A percentile compares a stretch with the other conserved stretches of the same genome.
phyloP scores from a whole-genome alignment of 2,329 filamentous ascomycete species.

The Epichloe uncinata region DNA sequence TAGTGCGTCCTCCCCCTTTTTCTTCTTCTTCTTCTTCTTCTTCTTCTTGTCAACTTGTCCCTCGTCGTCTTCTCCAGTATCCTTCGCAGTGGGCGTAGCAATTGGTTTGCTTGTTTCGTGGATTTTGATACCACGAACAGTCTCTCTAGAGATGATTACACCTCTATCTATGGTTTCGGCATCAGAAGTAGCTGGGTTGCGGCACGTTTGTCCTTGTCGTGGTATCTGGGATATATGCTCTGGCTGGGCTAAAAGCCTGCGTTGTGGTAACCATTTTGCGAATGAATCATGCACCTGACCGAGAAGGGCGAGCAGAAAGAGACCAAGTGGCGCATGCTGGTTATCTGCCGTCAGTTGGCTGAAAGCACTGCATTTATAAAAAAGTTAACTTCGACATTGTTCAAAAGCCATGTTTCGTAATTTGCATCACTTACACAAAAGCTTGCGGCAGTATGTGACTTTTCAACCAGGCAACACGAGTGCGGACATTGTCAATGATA shows the following conservation, averaged over 20 bases:
- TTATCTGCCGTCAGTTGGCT: constrained; percentile 57
- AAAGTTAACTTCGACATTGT: not conserved
- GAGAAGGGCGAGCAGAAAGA: constrained; percentile 52
- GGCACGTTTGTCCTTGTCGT: not conserved
- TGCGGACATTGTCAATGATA: constrained; percentile 6
- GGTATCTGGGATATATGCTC: not conserved
- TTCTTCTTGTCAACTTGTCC: constrained; percentile 26
- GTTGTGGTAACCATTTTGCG: constrained; percentile 18
- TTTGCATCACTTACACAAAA: constrained; percentile 20
- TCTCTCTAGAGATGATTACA: constrained; percentile 16
- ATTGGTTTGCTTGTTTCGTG: not conserved
- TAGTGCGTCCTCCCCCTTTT: constrained; percentile 51
- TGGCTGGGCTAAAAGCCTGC: not conserved
- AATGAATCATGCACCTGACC: constrained; percentile 41
- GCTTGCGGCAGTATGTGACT: constrained; percentile 19
- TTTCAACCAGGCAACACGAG: constrained; percentile 17
- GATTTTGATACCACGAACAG: constrained; percentile 1
- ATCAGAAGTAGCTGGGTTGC: not conserved
- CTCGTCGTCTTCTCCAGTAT: constrained; percentile 6
- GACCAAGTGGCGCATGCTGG: constrained; percentile 58
- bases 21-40: constrained; percentile 31
- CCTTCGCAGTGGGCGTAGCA: not conserved
- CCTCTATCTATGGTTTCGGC: constrained; percentile 14
- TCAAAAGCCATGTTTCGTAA: not conserved
- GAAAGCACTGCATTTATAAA: constrained; percentile 37